Evolutionary conservation across 2,329 filamentous ascomycete species (phyloP), one percentile per base, ranked within the genome.

Genomic region (Beauveria scarabaeidicola): DNA sequence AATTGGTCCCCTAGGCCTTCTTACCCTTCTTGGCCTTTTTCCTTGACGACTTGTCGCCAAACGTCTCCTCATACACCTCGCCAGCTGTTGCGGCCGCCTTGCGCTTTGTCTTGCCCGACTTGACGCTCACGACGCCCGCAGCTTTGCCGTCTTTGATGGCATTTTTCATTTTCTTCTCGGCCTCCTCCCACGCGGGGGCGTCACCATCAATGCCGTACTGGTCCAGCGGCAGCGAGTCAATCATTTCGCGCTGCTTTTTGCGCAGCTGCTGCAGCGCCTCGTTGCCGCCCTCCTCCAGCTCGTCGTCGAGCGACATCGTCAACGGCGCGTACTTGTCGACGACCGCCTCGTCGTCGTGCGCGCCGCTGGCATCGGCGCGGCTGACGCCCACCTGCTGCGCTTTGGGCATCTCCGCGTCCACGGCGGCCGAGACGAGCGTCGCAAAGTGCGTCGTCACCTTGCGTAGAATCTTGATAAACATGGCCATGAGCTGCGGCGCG

Each of bases 401-500:
- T 48, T 78, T 75, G 3, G 88, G 87, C 66, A 92, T 77, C 51
- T 84, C 79, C 1, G 85, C 83, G 59, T 84, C 86, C 11, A 88
- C 86, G 0, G 90, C 91, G 3, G 84, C 85, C 46, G 91, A 84
- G 3, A 97, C 81, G 1, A 97, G 74, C 3, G 80, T 77, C 36
- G 86, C 83, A 74, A 99, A 94, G 69, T 92, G 84, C 3, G 82
- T 80, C 3, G 89, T 89, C 43, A 96, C 82, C 77, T 97, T 97
- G 64, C 91, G 85, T 61, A 97, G 81, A 62, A 96, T 88, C 79
- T 99, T 99, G 72, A 96, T 90, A 73, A 99, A 97, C 88, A 97
- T 96, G 62, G 93, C 92, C 63, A 99, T 79, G 3, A 97, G 78
- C 75, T 97, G 94, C 48, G 86, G 87, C 2, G 84, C 81, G 1